Conservation (phyloP, 495 filamentous ascomycete genomes). For the Hypoxylon perforatum region DNA sequence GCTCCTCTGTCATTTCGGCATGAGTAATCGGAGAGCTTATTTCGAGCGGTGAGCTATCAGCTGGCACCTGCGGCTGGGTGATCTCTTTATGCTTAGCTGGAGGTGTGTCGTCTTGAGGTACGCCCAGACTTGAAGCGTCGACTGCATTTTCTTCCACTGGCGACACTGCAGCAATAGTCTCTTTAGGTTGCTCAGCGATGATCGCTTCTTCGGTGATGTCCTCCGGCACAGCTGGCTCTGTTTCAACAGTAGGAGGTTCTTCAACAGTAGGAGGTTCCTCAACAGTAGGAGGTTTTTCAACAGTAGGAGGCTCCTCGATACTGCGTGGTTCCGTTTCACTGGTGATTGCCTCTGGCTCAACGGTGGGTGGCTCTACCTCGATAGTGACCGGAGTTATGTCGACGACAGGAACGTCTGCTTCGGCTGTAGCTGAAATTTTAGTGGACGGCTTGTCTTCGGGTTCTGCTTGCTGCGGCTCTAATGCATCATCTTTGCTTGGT, state of each 20-base stretch:
- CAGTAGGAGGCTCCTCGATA: not conserved
- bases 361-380: not conserved
- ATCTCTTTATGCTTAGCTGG: constrained; percentile 7
- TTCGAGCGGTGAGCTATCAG: not conserved
- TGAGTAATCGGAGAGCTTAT: not conserved
- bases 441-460: not conserved
- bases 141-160: not conserved
- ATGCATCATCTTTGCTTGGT: not conserved
- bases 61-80: not conserved
- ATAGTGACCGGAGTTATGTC: not conserved
- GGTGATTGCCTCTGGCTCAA: constrained; percentile 1
- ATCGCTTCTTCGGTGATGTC: not conserved
- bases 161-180: not conserved
- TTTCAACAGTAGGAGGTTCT: not conserved
- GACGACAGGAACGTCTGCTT: not conserved
- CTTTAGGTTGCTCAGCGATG: not conserved
- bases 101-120: not conserved
- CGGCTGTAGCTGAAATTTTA: not conserved
- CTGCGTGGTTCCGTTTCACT: not conserved
- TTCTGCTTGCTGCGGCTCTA: no score
- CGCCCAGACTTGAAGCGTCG: not conserved
- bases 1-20: not conserved
- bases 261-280: not conserved
- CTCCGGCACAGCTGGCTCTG: not conserved
- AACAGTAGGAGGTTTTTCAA: not conserved